These are phyloP conservation scores for Lactifluus volemus DNA, from an alignment of 768 basidiomycete genomes.

Conservation along the genomic window DNA sequence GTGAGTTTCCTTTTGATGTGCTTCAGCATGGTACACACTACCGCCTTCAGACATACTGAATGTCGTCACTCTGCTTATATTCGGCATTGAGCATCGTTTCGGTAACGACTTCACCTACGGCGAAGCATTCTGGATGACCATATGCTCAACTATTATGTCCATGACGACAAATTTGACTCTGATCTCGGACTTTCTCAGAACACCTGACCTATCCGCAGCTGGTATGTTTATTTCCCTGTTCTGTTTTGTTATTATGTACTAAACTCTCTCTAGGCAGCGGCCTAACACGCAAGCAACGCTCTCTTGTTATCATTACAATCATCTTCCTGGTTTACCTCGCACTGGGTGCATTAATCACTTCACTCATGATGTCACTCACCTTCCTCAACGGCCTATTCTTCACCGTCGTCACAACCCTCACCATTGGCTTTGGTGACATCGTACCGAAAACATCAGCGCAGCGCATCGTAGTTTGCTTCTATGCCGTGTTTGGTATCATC, in stretches of 20 bases:
- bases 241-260: slow-evolving; percentile 1
- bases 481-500: slow-evolving; percentile 51
- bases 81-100: slow-evolving; percentile 53
- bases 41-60: slow-evolving; percentile 55
- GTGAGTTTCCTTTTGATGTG: slow-evolving; percentile 30
- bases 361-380: slow-evolving; percentile 41
- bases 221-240: slow-evolving; percentile 33
- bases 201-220: slow-evolving; percentile 51
- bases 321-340: slow-evolving; percentile 64
- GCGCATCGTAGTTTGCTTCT: slow-evolving; percentile 52
- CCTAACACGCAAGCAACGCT: slow-evolving; percentile 69
- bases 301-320: slow-evolving; percentile 73
- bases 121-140: slow-evolving; percentile 63
- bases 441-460: slow-evolving; percentile 40
- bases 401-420: slow-evolving; percentile 64
- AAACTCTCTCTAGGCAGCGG: slow-evolving; percentile 54
- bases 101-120: slow-evolving; percentile 64
- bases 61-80: slow-evolving; percentile 45
- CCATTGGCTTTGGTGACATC: slow-evolving; percentile 67
- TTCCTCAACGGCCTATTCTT: slow-evolving; percentile 79
- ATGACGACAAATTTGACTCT: slow-evolving; percentile 60
- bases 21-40: not conserved
- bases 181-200: slow-evolving; percentile 49
- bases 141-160: slow-evolving; percentile 65
- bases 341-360: slow-evolving; percentile 55